phyloP scores from a whole-genome alignment of 1,284 basidiomycete genomes.

The Leccinum variabile region DNA sequence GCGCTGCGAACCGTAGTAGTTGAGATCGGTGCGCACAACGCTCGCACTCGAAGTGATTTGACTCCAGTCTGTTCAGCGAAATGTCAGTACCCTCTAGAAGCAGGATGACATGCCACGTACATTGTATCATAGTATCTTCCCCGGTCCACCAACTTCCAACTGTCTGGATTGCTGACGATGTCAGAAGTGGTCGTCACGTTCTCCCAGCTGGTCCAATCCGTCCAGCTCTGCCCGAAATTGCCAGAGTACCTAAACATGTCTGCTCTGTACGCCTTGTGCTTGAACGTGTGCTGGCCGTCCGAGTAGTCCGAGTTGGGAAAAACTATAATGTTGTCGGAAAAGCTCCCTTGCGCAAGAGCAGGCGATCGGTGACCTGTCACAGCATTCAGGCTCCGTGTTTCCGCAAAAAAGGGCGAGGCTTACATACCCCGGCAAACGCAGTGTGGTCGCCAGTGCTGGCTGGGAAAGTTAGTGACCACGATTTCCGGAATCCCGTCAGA shows the following conservation, averaged over 20 bases:
- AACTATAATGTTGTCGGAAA: conserved; percentile 72
- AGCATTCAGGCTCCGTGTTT: conserved; percentile 6
- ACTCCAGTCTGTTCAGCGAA: conserved; percentile 67
- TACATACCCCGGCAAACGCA: conserved; percentile 51
- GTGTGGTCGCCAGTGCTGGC: conserved; percentile 45
- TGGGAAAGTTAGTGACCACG: conserved; percentile 51
- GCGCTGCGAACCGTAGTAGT: conserved; percentile 62
- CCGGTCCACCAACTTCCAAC: conserved; percentile 79
- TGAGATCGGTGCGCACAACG: conserved; percentile 74
- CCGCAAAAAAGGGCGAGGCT: conserved; percentile 23
- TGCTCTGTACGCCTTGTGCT: conserved; percentile 82
- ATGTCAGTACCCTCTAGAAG: conserved; percentile 2
- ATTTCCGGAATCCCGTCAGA: conserved; percentile 81
- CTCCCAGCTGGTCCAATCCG: conserved; percentile 77
- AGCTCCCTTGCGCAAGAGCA: conserved; percentile 78
- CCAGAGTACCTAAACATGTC: conserved; percentile 83
- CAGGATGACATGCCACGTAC: conserved; percentile 42
- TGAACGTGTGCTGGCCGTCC: conserved; percentile 69
- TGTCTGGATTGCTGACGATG: conserved; percentile 51
- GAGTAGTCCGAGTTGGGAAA: conserved; percentile 77
- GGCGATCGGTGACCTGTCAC: conserved; percentile 62
- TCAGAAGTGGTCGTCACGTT: conserved; percentile 58
- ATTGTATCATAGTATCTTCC: conserved; percentile 85
- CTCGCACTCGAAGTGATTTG: conserved; percentile 58
- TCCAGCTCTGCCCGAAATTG: conserved; percentile 85